These are phyloP conservation scores for Kodamaea laetipori DNA, from an alignment of 805 yeast species.

Conservation along the genomic window DNA sequence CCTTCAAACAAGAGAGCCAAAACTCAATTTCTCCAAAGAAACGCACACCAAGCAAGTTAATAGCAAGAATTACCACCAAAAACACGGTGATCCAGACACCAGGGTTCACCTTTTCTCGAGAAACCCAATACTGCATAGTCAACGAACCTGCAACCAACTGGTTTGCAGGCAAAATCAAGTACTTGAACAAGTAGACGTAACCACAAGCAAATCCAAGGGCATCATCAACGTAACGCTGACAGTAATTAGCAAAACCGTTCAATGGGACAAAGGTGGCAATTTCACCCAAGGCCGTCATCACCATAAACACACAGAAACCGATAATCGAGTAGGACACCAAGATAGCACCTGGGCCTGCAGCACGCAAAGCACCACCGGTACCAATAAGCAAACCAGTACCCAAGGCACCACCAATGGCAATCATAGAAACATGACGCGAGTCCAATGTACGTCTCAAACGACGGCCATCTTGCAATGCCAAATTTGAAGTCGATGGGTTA, in stretches of 20 bases:
- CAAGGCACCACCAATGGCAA: conserved; percentile 81
- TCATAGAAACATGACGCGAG: conserved; percentile 68
- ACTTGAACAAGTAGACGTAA: conserved; percentile 59
- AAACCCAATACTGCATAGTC: conserved; percentile 56
- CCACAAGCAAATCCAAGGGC: conserved; percentile 72
- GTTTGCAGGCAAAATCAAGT: conserved; percentile 58
- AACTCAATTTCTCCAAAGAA: conserved; percentile 42
- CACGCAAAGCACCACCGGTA: conserved; percentile 67
- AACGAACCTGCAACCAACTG: conserved; percentile 66
- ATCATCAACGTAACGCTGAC: conserved; percentile 64
- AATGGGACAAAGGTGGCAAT: conserved; percentile 68
- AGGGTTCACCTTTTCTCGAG: conserved; percentile 47
- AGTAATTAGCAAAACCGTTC: conserved; percentile 67
- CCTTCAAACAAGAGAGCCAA: conserved; percentile 65
- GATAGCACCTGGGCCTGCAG: conserved; percentile 70
- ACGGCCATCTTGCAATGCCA: conserved; percentile 30
- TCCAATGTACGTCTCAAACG: conserved; percentile 34
- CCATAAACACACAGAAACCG: conserved; percentile 70
- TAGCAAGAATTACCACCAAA: conserved; percentile 40
- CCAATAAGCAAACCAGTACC: conserved; percentile 83
- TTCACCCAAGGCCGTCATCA: conserved; percentile 70
- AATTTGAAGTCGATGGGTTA: conserved; percentile 34
- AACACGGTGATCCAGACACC: conserved; percentile 61
- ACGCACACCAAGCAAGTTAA: conserved; percentile 52
- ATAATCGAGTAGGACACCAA: conserved; percentile 67